Percentiles rank a stretch among this genome's conserved stretches.
Conservation (phyloP, 768 basidiomycete species). For the Tulasnella sp. region DNA sequence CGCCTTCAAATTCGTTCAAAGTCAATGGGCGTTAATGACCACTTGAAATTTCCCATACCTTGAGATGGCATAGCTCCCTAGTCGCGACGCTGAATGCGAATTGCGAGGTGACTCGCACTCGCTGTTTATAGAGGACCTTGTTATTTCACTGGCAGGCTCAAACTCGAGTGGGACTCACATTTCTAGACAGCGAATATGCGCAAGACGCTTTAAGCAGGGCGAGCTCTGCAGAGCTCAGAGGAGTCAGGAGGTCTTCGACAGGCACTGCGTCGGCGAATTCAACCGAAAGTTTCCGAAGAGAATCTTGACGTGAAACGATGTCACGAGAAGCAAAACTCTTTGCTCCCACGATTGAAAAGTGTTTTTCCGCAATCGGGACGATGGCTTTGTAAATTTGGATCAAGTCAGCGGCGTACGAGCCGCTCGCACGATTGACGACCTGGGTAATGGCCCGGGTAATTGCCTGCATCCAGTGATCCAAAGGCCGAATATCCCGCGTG, state of each 20-base stretch:
- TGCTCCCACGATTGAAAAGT: background rate
- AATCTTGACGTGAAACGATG: background rate
- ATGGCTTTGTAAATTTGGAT: background rate
- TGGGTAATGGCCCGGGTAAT: background rate
- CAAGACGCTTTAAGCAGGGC: background rate
- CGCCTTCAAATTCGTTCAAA: background rate
- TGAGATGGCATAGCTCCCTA: background rate
- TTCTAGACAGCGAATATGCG: background rate
- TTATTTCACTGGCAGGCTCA: background rate
- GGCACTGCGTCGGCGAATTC: background rate
- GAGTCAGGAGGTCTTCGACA: background rate
- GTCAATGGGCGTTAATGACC: background rate
- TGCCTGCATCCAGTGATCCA: background rate
- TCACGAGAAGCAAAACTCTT: background rate
- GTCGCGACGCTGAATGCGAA: background rate
- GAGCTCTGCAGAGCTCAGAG: background rate
- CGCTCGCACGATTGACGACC: background rate
- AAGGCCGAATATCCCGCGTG: background rate
- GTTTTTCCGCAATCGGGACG: background rate
- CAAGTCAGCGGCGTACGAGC: background rate
- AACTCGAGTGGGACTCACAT: background rate
- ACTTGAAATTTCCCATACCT: background rate
- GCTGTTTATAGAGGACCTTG: background rate
- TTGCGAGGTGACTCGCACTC: background rate
- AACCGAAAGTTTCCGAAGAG: background rate